These are phyloP conservation scores for Zygoascus meyerae DNA, from an alignment of 1,139 yeast species.

Conservation along the genomic window DNA sequence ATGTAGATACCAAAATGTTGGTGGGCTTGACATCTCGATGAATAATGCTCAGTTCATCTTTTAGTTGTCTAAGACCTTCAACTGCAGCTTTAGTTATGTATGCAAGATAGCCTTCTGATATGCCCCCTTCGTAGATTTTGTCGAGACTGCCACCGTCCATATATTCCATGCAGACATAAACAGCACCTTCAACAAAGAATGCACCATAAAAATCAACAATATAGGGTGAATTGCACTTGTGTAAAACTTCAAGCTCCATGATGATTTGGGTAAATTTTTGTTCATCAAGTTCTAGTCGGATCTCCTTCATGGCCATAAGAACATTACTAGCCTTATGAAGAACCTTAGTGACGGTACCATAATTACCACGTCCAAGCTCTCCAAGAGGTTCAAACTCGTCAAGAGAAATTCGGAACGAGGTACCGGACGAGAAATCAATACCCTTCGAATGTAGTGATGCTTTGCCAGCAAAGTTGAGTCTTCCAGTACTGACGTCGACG, in stretches of 20 bases:
- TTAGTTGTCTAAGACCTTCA: constrained; percentile 74
- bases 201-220: constrained; percentile 97
- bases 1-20: constrained; percentile 69
- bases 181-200: constrained; percentile 95
- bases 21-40: constrained; percentile 98
- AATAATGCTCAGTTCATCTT: constrained; percentile 84
- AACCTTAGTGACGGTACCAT: constrained; percentile 91
- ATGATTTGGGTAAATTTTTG: constrained; percentile 85
- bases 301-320: constrained; percentile 96
- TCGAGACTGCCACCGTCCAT: constrained; percentile 98
- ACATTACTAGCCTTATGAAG: constrained; percentile 91
- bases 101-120: constrained; percentile 75
- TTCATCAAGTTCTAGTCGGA: constrained; percentile 84
- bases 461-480: constrained; percentile 86
- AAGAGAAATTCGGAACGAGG: constrained; percentile 76
- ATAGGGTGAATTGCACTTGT: constrained; percentile 81
- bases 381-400: constrained; percentile 81
- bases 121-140: constrained; percentile 73
- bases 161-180: constrained; percentile 95
- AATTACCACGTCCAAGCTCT: constrained; percentile 91
- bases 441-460: constrained; percentile 90
- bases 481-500: constrained; percentile 86
- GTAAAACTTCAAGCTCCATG: constrained; percentile 92
- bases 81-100: constrained; percentile 77
- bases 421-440: constrained; percentile 82